Evolutionary conservation across 2,329 filamentous ascomycete genomes (phyloP), one percentile per base, ranked within the genome.

Genomic region (Colletotrichum coccodes): DNA sequence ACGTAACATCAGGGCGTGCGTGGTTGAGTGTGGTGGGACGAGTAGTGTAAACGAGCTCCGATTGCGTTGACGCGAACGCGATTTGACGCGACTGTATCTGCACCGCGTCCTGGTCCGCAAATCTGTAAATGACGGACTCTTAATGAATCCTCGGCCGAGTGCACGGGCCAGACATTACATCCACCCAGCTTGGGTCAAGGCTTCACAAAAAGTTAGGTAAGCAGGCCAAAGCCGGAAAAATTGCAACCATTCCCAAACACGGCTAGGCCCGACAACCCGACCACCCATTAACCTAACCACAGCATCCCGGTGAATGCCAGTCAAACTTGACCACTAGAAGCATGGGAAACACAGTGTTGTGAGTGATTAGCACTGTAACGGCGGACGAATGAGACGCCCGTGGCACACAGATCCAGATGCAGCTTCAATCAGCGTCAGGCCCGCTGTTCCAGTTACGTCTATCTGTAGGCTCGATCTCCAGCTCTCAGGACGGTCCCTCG

Each of bases 51-150:
- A 36, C 38, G 56, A 53, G 28, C 40, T 34, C 36, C 30, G 40
- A 61, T 58, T 46, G 46, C 38, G 28, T n/a, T 60, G 62, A 56
- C 46, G 62, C 62, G 62, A 46, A 59, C 56, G 56, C 42, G 60
- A 40, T 64, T 60, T 16, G 57, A 60, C 57, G 38, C 62, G 62
- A 53, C 57, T 42, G 28, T 16, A 28, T 58, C 26, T 59, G 42
- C 32, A 46, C 42, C 40, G 44, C 42, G 56, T 23, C 28, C 56
- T 47, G 42, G 12, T 34, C 42, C 18, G 56, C 28, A 32, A 58
- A 44, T 34, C 47, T 44, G 21, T 14, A 18, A 32, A 9, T 23
- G 14, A 14, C 26, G 38, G 53, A 12, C n/a, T 9, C 26, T 36
- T 21, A 36, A 38, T 40, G 50, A 30, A 50, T 9, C 52, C 4